A percentile compares a stretch with the other conserved stretches of the same genome.
These are phyloP conservation scores for Sporobolomyces pararoseus DNA, from an alignment of 768 basidiomycete species.

Conservation along the genomic window DNA sequence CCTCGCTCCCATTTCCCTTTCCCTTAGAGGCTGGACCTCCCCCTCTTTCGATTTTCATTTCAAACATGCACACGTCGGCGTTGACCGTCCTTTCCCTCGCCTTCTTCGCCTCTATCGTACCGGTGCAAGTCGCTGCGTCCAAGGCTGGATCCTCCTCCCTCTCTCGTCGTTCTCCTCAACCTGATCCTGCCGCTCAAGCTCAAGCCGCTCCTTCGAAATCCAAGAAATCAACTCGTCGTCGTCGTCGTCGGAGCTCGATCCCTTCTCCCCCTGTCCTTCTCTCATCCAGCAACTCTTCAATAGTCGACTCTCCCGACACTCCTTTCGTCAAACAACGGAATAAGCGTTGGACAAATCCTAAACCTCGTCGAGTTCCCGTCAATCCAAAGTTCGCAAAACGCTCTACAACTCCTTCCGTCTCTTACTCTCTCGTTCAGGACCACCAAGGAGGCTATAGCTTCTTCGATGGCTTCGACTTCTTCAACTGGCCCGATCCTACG, in stretches of 20 bases:
- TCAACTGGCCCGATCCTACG: conserved; percentile 63
- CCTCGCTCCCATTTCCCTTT: not conserved
- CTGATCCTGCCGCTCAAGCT: conserved; percentile 2
- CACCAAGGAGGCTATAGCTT: conserved; percentile 9
- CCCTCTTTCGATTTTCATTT: conserved; percentile 11
- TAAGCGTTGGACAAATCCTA: conserved; percentile 10
- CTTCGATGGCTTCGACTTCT: conserved; percentile 67
- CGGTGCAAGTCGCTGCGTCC: not conserved
- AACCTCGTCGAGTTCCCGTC: conserved; percentile 11
- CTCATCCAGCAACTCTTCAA: not conserved
- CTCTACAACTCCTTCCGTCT: not conserved
- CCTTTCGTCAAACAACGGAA: not conserved
- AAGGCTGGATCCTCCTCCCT: not conserved
- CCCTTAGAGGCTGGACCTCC: conserved; percentile 17
- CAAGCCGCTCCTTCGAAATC: not conserved
- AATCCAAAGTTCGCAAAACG: conserved; percentile 18
- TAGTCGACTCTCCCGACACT: not conserved
- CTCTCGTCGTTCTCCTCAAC: not conserved
- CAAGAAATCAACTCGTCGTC: not conserved
- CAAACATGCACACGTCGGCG: conserved; percentile 13
- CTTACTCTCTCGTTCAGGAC: conserved; percentile 8
- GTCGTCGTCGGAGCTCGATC: not conserved
- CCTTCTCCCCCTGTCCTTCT: not conserved
- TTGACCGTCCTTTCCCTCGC: conserved; percentile 24
- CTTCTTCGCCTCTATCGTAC: not conserved